Base-by-base conservation (phyloP, 306 rosid species). In the Cyclanthera cordifolia region DNA sequence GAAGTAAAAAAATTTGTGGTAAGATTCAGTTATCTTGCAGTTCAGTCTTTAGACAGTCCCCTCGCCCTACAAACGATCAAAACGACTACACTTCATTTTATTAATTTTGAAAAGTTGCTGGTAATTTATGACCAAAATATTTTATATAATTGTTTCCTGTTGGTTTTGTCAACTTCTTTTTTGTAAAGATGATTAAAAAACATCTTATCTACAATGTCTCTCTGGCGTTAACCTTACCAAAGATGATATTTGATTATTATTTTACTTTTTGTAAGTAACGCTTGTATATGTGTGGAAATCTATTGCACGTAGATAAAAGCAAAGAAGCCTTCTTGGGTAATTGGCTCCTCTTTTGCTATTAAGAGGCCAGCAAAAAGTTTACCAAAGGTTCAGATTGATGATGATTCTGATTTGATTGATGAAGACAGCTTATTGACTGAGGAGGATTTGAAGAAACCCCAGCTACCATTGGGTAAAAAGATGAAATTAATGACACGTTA, bases 391-490 rank as follows among this genome's bases (percentile, higher is more conserved):
- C 91, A 78, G 79, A 78, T 90, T 75, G 86, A 81, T 79, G 78
- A 83, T 55, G 99, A 93, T 71, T 83, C 84, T 1, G 95, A 93
- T 86, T 80, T 93, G 72, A 90, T 93, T 19, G 67, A 60, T 76
- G 99, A 93, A 74, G 96, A 93, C 75, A 89, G 88, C 78, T 83
- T 93, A 34, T 79, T 93, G 76, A 84, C 90, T 46, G 96, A 90
- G 60, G 95, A 93, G 74, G 99, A 93, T 79, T 78, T 93, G 46
- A 79, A 78, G 85, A 93, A 86, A 60, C 67, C 67, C 28, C 49
- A 60, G 73, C 72, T 79, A 45, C 84, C 89, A 23, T 24, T 41
- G 16, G 85, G 97, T 91, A 83, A 83, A 67, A 43, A 2, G 9
- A 60, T 60, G 49, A 60, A 60, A 37, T 5, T n/a, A 12, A 9